These are phyloP conservation scores for Orbilia oligospora DNA, from an alignment of 2,329 filamentous ascomycete genomes.

Conservation along the genomic window DNA sequence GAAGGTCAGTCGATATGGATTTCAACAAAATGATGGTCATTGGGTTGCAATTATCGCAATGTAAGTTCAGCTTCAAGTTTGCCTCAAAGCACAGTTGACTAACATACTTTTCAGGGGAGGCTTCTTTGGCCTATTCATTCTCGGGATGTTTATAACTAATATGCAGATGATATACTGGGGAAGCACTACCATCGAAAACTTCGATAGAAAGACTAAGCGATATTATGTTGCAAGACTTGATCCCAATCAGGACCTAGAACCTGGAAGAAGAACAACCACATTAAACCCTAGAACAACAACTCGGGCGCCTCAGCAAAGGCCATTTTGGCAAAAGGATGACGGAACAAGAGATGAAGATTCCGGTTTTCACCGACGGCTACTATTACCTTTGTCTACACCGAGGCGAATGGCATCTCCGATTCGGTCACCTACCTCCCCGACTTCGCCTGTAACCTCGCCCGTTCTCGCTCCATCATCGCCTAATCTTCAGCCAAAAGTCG, in stretches of 20 bases:
- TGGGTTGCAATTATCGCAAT: slow-evolving; percentile 56
- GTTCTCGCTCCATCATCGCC: slow-evolving; percentile 23
- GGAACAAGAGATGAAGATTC: slow-evolving; percentile 50
- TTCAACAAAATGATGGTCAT: slow-evolving; percentile 45
- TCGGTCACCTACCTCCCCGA: slow-evolving; percentile 30
- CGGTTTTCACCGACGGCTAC: slow-evolving; percentile 46
- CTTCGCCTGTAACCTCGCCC: slow-evolving; percentile 21
- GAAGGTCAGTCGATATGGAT: slow-evolving; percentile 34
- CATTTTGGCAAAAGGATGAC: slow-evolving; percentile 57
- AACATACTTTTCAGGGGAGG: slow-evolving; percentile 36
- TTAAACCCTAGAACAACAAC: slow-evolving; percentile 41
- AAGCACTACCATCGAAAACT: slow-evolving; percentile 54
- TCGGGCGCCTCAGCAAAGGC: slow-evolving; percentile 25
- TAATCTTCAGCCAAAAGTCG: slow-evolving; percentile 15
- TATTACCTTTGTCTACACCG: slow-evolving; percentile 42
- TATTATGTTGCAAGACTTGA: slow-evolving; percentile 58
- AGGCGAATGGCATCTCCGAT: slow-evolving; percentile 39
- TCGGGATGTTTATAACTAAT: slow-evolving; percentile 56
- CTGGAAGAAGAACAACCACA: slow-evolving; percentile 31
- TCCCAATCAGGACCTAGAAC: slow-evolving; percentile 44
- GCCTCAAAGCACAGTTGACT: background rate
- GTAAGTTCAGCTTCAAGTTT: slow-evolving; percentile 22
- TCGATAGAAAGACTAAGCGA: slow-evolving; percentile 59
- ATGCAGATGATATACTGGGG: slow-evolving; percentile 59
- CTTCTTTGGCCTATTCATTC: slow-evolving; percentile 58